These are phyloP conservation scores for Scenedesmus sp. DNA, from an alignment of 163 green algal genomes.

Conservation along the genomic window DNA sequence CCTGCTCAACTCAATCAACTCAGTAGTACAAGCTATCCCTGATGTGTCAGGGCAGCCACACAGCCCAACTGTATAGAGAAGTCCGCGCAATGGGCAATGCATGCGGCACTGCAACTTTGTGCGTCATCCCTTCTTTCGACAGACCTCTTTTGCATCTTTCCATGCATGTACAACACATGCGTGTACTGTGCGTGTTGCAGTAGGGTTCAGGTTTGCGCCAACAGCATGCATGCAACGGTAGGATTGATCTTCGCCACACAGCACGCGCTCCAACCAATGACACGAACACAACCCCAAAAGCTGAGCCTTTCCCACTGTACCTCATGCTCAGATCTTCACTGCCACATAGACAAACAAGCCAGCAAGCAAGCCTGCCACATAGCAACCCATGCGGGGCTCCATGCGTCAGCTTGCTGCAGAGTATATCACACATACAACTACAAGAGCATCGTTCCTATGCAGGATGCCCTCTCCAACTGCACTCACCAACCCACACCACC, in stretches of 20 bases:
- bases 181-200: not conserved
- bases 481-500: not conserved
- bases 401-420: not conserved
- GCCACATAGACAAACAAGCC: no score
- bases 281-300: not conserved
- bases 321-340: no score
- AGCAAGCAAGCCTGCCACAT: not conserved
- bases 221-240: not conserved
- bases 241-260: not conserved
- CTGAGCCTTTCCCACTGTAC: not conserved
- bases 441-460: not conserved
- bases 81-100: not conserved
- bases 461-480: not conserved
- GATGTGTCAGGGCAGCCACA: not conserved
- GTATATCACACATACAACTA: not conserved
- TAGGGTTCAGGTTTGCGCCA: not conserved
- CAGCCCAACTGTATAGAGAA: not conserved
- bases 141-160: not conserved
- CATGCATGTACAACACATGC: not conserved
- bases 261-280: not conserved
- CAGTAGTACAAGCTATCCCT: not conserved
- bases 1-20: not conserved
- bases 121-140: not conserved
- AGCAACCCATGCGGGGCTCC: not conserved
- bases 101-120: not conserved